Evolutionary conservation across 148 eudicot genomes (phyloP).

Genomic region (Spergularia marina): DNA sequence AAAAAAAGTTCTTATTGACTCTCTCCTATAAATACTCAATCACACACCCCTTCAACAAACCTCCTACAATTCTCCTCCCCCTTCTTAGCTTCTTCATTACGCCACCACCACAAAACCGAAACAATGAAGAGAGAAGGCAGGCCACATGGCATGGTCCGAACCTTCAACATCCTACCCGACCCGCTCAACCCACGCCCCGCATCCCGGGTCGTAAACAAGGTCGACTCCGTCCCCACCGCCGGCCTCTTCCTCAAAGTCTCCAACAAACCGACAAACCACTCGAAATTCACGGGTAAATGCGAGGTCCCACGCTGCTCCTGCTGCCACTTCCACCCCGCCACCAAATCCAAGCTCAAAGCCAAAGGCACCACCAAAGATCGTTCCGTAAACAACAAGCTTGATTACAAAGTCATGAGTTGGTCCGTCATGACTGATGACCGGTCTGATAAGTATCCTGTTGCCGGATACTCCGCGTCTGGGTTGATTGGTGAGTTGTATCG

Average conservation of each 20-base stretch:
- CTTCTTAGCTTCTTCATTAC: background rate
- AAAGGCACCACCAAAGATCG: conserved; percentile 50
- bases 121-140: conserved; percentile 74
- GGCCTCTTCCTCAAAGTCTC: conserved; percentile 63
- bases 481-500: conserved; percentile 37
- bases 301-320: conserved; percentile 36
- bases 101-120: background rate
- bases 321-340: conserved; percentile 46
- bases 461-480: conserved; percentile 48
- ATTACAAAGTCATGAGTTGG: conserved; percentile 29
- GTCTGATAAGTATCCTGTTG: conserved; percentile 17
- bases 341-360: conserved; percentile 52
- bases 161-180: conserved; percentile 28
- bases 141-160: conserved; percentile 65
- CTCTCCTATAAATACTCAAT: background rate
- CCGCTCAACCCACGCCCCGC: conserved; percentile 24
- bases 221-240: conserved; percentile 41
- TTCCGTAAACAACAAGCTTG: conserved; percentile 18
- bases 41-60: no score
- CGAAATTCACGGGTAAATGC: conserved; percentile 78
- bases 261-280: conserved; percentile 72
- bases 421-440: conserved; percentile 29
- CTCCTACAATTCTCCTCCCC: no score
- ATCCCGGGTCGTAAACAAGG: conserved; percentile 24
- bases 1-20: no score